phyloP scores from a whole-genome alignment of 345 rosid genomes.

The Arabis hirsuta region DNA sequence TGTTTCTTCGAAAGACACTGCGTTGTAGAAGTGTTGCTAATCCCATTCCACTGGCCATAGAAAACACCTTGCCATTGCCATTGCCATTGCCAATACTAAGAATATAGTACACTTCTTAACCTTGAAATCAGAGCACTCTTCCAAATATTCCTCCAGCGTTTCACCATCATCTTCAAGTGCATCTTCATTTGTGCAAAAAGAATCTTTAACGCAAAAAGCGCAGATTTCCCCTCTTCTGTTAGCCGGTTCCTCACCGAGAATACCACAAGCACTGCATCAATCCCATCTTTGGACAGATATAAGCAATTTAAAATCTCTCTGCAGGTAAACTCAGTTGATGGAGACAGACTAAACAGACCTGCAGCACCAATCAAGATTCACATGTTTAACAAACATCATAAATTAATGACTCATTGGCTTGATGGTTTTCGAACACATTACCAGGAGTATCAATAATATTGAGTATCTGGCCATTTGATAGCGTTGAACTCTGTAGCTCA shows the following conservation, averaged over 20 bases:
- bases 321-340: conserved; percentile 3
- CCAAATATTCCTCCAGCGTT: conserved; percentile 66
- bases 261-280: conserved; percentile 72
- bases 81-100: background rate
- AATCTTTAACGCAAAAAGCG: conserved; percentile 56
- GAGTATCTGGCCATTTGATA: conserved; percentile 57
- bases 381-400: background rate
- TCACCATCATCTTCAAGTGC: conserved; percentile 66
- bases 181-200: conserved; percentile 84
- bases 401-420: background rate
- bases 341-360: conserved; percentile 21
- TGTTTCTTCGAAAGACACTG: conserved; percentile 42
- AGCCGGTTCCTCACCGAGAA: conserved; percentile 66
- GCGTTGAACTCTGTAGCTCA: conserved; percentile 51
- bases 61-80: conserved; percentile 45
- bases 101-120: conserved; percentile 42
- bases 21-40: conserved; percentile 60
- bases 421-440: conserved; percentile 23
- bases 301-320: background rate
- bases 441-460: conserved; percentile 90
- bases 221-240: conserved; percentile 71
- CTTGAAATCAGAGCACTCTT: conserved; percentile 69
- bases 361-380: background rate
- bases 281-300: conserved; percentile 59
- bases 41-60: conserved; percentile 41